Percentiles rank a stretch among this genome's conserved stretches.
Evolutionary conservation across 768 basidiomycete genomes (phyloP).

Genomic region (Holtermanniella nyarrowii): DNA sequence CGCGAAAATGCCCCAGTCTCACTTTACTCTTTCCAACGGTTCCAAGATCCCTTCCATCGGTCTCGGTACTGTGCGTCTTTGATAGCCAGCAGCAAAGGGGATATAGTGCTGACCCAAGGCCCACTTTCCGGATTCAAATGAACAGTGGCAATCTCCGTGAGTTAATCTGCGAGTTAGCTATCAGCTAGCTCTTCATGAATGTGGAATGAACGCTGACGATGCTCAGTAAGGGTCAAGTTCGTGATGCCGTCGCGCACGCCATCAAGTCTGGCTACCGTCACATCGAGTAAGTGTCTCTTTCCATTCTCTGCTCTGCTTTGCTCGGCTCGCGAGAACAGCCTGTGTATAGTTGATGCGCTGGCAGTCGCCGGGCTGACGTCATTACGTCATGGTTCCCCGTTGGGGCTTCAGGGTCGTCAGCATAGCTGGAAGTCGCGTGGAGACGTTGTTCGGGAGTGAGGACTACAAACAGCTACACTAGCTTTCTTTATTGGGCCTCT

Average conservation of each 20-base stretch:
- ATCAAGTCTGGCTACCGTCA: conserved; percentile 15
- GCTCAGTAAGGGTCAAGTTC: conserved; percentile 27
- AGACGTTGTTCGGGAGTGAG: too few species aligned
- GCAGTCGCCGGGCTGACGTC: too few species aligned
- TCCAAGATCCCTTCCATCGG: conserved; percentile 65
- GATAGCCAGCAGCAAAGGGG: too few species aligned
- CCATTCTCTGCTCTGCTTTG: neutral
- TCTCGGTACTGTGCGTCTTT: conserved; percentile 48
- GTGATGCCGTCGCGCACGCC: conserved; percentile 35
- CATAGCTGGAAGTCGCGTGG: too few species aligned
- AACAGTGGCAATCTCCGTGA: conserved; percentile 34
- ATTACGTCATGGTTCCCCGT: too few species aligned
- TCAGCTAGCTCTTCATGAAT: conserved; percentile 1
- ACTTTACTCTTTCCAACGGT: conserved; percentile 40
- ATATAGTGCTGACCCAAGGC: too few species aligned
- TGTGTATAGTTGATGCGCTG: too few species aligned
- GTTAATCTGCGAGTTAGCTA: neutral
- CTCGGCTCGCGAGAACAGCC: too few species aligned
- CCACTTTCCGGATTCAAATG: too few species aligned
- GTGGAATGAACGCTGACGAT: neutral
- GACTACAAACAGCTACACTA: too few species aligned
- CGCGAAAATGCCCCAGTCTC: conserved; percentile 20
- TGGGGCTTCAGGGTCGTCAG: too few species aligned
- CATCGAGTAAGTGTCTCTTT: neutral
- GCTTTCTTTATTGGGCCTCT: too few species aligned